These are phyloP conservation scores for Fusarium verticillioides DNA, from an alignment of 2,329 filamentous ascomycete genomes.

Conservation along the genomic window DNA sequence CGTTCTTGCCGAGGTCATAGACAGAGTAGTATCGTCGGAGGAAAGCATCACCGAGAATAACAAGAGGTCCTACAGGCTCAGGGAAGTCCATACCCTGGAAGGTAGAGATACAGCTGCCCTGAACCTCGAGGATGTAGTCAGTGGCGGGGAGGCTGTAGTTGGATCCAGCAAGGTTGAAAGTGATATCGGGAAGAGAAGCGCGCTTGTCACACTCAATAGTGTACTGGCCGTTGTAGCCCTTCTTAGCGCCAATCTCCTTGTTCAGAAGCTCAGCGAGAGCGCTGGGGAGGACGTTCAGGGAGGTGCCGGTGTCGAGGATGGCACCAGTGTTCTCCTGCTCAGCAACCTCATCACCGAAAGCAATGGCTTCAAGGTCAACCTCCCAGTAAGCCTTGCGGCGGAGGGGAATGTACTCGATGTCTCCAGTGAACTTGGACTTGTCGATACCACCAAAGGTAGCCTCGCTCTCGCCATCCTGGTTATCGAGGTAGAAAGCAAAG, in stretches of 20 bases:
- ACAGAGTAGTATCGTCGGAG: constrained; percentile 92
- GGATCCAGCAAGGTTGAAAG: constrained; percentile 88
- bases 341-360: constrained; percentile 85
- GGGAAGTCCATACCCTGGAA: constrained; percentile 98
- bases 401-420: constrained; percentile 92
- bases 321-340: constrained; percentile 95
- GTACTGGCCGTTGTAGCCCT: constrained; percentile 97
- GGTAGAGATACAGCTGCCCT: constrained; percentile 94
- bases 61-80: constrained; percentile 87
- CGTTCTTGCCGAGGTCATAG: constrained; percentile 90
- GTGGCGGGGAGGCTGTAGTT: constrained; percentile 90
- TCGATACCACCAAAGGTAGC: constrained; percentile 91
- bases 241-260: constrained; percentile 97
- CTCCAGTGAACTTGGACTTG: constrained; percentile 81
- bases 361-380: constrained; percentile 93
- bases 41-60: constrained; percentile 92
- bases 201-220: constrained; percentile 89
- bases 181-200: constrained; percentile 85
- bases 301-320: constrained; percentile 98
- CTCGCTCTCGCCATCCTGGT: constrained; percentile 79
- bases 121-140: constrained; percentile 96
- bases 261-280: constrained; percentile 96
- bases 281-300: constrained; percentile 92
- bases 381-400: constrained; percentile 99
- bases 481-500: constrained; percentile 95